Evolutionary conservation across 2,329 filamentous ascomycete species (phyloP).

Genomic region (Talaromyces pinophilus): DNA sequence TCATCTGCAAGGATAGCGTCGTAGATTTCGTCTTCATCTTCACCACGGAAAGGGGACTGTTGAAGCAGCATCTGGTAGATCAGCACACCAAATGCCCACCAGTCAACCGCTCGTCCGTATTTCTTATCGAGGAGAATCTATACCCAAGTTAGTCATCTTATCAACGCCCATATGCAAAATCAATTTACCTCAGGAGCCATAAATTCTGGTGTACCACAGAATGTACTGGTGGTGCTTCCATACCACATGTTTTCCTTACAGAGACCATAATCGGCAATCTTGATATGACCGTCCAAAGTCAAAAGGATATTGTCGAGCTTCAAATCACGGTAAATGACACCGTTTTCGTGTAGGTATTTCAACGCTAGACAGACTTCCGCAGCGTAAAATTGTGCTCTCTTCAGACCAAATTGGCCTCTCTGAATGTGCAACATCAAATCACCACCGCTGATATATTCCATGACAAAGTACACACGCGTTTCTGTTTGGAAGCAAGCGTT

Average conservation of each 20-base stretch:
- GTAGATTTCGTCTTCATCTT: constrained; percentile 99
- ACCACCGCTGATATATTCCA: constrained; percentile 98
- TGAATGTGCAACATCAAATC: constrained; percentile 99
- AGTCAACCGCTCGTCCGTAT: constrained; percentile 94
- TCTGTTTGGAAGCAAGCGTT: constrained; percentile 99
- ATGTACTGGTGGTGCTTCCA: constrained; percentile 92
- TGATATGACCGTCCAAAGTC: constrained; percentile 94
- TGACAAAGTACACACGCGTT: constrained; percentile 97
- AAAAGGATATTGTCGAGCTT: constrained; percentile 88
- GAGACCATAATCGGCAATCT: constrained; percentile 96
- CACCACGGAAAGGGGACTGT: constrained; percentile 96
- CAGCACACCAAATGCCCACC: constrained; percentile 98
- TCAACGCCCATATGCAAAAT: not conserved
- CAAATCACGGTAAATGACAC: constrained; percentile 88
- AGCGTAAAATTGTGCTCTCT: constrained; percentile 97
- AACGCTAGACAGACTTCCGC: constrained; percentile 94
- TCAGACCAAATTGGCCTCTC: constrained; percentile 90
- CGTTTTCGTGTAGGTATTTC: constrained; percentile 99
- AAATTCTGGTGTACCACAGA: constrained; percentile 99
- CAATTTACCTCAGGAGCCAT: constrained; percentile 89
- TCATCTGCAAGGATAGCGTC: constrained; percentile 97
- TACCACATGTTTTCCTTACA: constrained; percentile 99
- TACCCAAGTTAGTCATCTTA: constrained; percentile 28
- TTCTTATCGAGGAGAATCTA: constrained; percentile 97
- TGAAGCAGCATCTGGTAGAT: constrained; percentile 99